Percentiles rank a stretch among this genome's conserved stretches.
Conservation (phyloP, 257 asterid species). For the Solanum dulcamara region DNA sequence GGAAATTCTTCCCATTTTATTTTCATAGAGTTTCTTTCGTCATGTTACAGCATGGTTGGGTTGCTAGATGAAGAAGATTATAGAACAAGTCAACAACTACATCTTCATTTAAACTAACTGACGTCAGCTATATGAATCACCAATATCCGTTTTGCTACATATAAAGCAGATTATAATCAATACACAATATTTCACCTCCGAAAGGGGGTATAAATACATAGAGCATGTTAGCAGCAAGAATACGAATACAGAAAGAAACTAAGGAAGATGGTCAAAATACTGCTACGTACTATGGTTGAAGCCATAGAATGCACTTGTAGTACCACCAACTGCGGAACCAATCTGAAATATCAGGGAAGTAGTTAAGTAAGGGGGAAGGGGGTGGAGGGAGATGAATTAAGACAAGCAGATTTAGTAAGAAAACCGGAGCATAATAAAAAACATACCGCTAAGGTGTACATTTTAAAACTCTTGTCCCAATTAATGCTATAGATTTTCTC, state of each 20-base stretch:
- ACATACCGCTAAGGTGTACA: background rate
- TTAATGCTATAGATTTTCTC: background rate
- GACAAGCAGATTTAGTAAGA: background rate
- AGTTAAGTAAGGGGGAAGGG: background rate
- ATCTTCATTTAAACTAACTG: background rate
- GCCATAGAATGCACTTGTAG: slow-evolving; percentile 71
- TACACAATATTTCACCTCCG: background rate
- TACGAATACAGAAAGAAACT: background rate
- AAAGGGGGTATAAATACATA: background rate
- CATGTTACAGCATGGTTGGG: background rate
- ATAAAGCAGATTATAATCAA: background rate
- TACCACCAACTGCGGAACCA: slow-evolving; percentile 91
- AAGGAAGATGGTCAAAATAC: background rate
- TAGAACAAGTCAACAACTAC: background rate
- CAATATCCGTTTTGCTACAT: background rate
- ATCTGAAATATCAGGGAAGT: slow-evolving; percentile 29
- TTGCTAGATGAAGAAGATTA: background rate
- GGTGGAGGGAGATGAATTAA: background rate
- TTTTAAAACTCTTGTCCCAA: background rate
- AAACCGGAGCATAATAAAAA: background rate
- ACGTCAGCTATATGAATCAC: background rate
- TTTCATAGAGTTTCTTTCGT: background rate
- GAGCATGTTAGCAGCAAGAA: background rate
- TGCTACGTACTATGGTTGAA: slow-evolving; percentile 50
- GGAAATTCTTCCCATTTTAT: background rate